These are phyloP conservation scores for Dendrobium nobile DNA, from an alignment of 106 monocot species.

Conservation along the genomic window DNA sequence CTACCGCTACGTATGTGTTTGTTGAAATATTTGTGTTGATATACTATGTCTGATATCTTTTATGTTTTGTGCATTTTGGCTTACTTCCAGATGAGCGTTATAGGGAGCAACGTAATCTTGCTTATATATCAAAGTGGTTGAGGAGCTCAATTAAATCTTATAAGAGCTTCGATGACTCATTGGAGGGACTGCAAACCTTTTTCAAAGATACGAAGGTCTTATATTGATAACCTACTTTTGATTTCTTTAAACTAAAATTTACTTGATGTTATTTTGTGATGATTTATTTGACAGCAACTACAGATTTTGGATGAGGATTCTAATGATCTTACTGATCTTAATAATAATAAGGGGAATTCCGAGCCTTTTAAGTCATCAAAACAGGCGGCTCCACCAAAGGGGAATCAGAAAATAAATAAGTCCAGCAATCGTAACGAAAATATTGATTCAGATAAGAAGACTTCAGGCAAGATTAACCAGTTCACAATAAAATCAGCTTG, in stretches of 20 bases:
- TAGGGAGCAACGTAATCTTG: conserved; percentile 65
- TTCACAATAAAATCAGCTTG: not conserved
- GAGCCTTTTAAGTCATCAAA: conserved; percentile 13
- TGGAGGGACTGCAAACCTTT: conserved; percentile 54
- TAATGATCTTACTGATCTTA: conserved; percentile 12
- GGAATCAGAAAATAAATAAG: conserved; percentile 29
- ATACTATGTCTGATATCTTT: not conserved
- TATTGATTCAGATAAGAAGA: not conserved
- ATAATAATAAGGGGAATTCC: conserved; percentile 14
- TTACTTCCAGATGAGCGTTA: conserved; percentile 74
- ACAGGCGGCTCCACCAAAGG: conserved; percentile 10
- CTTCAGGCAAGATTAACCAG: conserved; percentile 6
- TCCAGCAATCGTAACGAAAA: conserved; percentile 13
- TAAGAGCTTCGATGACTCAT: conserved; percentile 57
- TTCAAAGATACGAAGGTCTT: conserved; percentile 57
- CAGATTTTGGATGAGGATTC: conserved; percentile 5
- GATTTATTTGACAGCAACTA: conserved; percentile 24
- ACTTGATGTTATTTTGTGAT: not conserved
- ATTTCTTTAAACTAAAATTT: not conserved
- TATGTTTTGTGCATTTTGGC: not conserved
- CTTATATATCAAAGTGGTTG: conserved; percentile 88
- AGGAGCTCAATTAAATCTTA: conserved; percentile 68
- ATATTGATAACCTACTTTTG: not conserved
- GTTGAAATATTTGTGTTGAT: not conserved
- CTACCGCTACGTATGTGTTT: not conserved